Base-by-base conservation (phyloP, 1,139 yeast genomes). In the Hansenula anomala region DNA sequence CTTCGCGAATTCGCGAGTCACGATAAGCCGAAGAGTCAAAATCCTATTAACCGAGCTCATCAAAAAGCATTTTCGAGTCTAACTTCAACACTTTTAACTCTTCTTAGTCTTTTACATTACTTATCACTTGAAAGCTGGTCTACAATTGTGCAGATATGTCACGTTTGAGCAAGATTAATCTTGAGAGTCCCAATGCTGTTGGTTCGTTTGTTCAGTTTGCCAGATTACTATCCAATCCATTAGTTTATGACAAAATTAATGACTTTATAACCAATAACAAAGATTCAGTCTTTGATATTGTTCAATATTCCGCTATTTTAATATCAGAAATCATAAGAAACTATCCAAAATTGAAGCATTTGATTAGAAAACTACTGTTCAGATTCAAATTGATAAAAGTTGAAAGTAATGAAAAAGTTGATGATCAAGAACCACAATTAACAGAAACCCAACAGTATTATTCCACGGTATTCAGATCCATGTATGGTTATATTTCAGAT, bases 401-500 rank as follows among this genome's bases (percentile, higher is more conserved):
- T 4, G 17, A 17, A 10, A 8, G 12, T 3, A 8, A 33, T 49
- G 10, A 36, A 34, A 22, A 32, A 49, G 9, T 15, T 39, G 3
- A 30, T 30, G 14, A 14, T 25, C 16, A 14, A 30, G 28, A 25
- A 4, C 4, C 15, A 4, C 33, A 35, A 20, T 33, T 47, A 8
- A 30, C 45, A 2, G 39, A 33, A 26, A 23, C 11, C 5, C 50
- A 45, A 24, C 17, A 24, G n/a, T 23, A 43, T n/a, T 28, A 41
- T 14, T 41, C 45, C 6, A 29, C 33, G 6, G 36, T 39, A 2
- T 33, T 48, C 23, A 48, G 46, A 27, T 34, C 27, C 3, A 26
- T 51, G 1, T 52, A 52, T 30, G 49, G 49, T 1, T 52, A 52
- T 36, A 45, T 51, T 18, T 51, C 41, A 2, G 57, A 52, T 35